Evolutionary conservation across 148 eudicot species (phyloP).

Genomic region (Diospyros kaki): DNA sequence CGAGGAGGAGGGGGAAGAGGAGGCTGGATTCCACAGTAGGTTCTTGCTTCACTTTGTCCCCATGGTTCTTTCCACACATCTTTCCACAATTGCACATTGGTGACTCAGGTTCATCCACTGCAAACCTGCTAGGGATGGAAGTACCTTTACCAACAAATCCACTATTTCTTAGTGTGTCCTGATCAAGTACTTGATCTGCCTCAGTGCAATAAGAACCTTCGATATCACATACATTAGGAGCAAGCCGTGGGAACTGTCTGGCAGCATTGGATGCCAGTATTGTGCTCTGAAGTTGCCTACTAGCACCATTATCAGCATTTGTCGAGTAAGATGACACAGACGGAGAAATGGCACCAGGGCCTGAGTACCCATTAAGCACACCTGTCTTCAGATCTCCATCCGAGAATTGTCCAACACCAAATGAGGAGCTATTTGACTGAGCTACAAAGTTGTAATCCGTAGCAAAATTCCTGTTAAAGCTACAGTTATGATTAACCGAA

Average conservation of each 20-base stretch:
- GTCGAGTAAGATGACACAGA: conserved; percentile 24
- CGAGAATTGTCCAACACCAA: conserved; percentile 23
- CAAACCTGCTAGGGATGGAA: conserved; percentile 43
- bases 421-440: conserved; percentile 30
- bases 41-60: conserved; percentile 45
- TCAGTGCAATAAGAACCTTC: conserved; percentile 24
- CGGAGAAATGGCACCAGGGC: conserved; percentile 22
- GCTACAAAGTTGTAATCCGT: conserved; percentile 22
- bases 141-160: conserved; percentile 33
- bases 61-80: conserved; percentile 20
- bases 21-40: conserved; percentile 22
- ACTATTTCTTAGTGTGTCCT: conserved; percentile 25
- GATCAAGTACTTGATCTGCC: conserved; percentile 28
- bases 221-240: conserved; percentile 14
- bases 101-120: conserved; percentile 39
- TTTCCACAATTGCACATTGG: conserved; percentile 19
- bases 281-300: conserved; percentile 20
- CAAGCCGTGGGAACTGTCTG: conserved; percentile 16
- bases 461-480: conserved; percentile 22
- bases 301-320: conserved; percentile 18
- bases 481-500: conserved; percentile 30
- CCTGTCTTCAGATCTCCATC: conserved; percentile 21
- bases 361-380: conserved; percentile 21
- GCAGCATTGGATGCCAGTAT: conserved; percentile 12
- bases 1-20: conserved; percentile 14